These are phyloP conservation scores for Solanum aculeatissimum DNA, from an alignment of 305 asterid genomes.

Conservation along the genomic window DNA sequence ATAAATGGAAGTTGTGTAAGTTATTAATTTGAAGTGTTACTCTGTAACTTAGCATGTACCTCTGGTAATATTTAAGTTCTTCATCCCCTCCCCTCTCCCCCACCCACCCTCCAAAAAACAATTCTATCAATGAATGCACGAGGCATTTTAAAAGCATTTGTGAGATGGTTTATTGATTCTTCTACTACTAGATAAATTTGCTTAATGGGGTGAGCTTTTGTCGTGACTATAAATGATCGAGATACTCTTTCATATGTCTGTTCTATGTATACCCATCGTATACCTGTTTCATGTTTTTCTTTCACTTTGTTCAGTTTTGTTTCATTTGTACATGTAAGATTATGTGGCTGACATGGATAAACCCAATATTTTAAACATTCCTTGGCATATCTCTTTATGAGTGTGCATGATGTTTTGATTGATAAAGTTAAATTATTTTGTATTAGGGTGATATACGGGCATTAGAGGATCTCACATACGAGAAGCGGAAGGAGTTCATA, in stretches of 20 bases:
- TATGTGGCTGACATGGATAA: neutral
- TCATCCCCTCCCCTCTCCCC: neutral
- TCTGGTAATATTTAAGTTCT: neutral
- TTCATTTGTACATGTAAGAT: neutral
- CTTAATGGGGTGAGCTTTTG: neutral
- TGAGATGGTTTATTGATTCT: neutral
- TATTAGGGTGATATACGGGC: constrained; percentile 78
- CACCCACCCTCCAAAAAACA: no score
- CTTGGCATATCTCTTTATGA: neutral
- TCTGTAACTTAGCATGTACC: neutral
- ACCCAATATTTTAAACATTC: neutral
- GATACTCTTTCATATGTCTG: neutral
- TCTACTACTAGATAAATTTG: neutral
- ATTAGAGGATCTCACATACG: constrained; percentile 80
- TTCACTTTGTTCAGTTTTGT: neutral
- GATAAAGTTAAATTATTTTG: neutral
- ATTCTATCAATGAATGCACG: neutral
- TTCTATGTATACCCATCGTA: neutral
- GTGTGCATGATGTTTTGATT: neutral
- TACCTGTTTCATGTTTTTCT: neutral
- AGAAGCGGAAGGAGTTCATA: constrained; percentile 66
- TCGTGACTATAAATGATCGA: neutral
- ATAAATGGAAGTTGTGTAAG: neutral
- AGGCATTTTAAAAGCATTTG: neutral
- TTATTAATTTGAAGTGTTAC: neutral